Percentiles rank a stretch among this genome's conserved stretches.
Evolutionary conservation across 106 monocot genomes (phyloP).

Genomic region (Allium fistulosum): DNA sequence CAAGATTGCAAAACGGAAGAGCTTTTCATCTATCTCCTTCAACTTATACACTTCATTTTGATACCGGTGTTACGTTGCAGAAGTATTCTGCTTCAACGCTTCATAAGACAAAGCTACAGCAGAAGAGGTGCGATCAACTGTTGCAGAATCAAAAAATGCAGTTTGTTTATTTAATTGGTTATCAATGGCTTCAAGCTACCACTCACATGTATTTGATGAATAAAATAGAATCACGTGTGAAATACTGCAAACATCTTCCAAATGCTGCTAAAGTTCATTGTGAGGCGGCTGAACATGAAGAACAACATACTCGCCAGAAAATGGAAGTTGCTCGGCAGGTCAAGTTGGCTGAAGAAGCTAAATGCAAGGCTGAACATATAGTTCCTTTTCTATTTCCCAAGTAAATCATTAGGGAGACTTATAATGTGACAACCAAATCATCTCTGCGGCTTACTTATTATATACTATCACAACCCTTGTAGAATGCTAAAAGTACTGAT

Average conservation of each 20-base stretch:
- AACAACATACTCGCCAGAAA: constrained; percentile 67
- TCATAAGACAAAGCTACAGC: too few species aligned
- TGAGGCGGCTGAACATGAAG: constrained; percentile 92
- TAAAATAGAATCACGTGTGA: constrained; percentile 82
- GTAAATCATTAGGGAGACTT: too few species aligned
- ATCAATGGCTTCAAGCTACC: constrained; percentile 56
- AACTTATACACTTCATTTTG: too few species aligned
- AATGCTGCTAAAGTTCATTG: constrained; percentile 94
- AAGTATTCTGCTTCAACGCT: too few species aligned
- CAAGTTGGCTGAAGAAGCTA: constrained; percentile 23
- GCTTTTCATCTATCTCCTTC: constrained; percentile 41
- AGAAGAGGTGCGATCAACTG: constrained; percentile 72
- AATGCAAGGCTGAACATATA: not conserved
- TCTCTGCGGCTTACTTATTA: too few species aligned
- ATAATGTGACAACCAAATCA: too few species aligned
- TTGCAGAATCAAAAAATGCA: constrained; percentile 89
- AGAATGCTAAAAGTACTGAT: too few species aligned
- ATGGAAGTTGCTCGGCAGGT: constrained; percentile 89
- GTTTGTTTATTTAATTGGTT: constrained; percentile 83
- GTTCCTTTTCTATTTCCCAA: too few species aligned
- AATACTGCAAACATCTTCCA: constrained; percentile 90
- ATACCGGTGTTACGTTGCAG: too few species aligned
- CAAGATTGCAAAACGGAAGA: constrained; percentile 94
- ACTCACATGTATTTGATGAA: constrained; percentile 94
- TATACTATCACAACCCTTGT: too few species aligned